These are phyloP conservation scores for Chlorella sorokiniana DNA, from an alignment of 139 green algal genomes.

Conservation along the genomic window DNA sequence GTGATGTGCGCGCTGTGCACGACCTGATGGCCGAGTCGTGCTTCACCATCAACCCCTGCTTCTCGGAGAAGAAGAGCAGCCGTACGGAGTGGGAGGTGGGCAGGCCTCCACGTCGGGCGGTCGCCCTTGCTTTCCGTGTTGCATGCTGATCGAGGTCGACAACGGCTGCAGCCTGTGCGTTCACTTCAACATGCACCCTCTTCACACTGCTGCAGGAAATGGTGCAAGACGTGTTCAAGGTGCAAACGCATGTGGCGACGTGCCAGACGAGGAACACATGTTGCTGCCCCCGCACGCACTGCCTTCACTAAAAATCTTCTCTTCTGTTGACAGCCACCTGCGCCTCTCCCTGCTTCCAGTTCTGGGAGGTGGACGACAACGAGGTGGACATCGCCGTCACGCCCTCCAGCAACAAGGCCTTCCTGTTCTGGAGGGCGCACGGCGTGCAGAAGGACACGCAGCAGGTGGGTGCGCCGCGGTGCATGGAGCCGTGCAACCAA, in stretches of 20 bases:
- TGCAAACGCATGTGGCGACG: neutral
- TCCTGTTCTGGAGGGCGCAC: slow-evolving; percentile 23
- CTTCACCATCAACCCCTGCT: slow-evolving; percentile 20
- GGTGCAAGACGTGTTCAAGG: slow-evolving; percentile 28
- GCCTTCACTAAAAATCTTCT: neutral
- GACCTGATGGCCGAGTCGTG: neutral
- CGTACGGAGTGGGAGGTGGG: slow-evolving; percentile 29
- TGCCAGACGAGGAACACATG: too few relatives aligned
- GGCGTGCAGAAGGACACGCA: slow-evolving; percentile 28
- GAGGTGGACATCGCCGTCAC: slow-evolving; percentile 34
- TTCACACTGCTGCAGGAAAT: neutral
- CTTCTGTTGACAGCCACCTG: neutral
- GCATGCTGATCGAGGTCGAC: too few relatives aligned
- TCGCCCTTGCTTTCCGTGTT: too few relatives aligned
- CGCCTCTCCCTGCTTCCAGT: neutral
- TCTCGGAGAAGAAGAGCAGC: slow-evolving; percentile 23
- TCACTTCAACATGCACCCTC: too few relatives aligned
- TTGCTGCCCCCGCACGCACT: too few relatives aligned
- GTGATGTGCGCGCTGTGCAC: slow-evolving; percentile 13
- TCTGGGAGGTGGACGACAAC: slow-evolving; percentile 28
- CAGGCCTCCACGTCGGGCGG: too few relatives aligned
- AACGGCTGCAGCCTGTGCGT: too few relatives aligned
- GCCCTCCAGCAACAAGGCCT: slow-evolving; percentile 31
- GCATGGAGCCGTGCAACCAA: too few relatives aligned
- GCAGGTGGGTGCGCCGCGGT: neutral